Evolutionary conservation across 192 early-diverging fungal species (phyloP), one percentile per base, ranked within the genome.

Genomic region (Backusella luteola): DNA sequence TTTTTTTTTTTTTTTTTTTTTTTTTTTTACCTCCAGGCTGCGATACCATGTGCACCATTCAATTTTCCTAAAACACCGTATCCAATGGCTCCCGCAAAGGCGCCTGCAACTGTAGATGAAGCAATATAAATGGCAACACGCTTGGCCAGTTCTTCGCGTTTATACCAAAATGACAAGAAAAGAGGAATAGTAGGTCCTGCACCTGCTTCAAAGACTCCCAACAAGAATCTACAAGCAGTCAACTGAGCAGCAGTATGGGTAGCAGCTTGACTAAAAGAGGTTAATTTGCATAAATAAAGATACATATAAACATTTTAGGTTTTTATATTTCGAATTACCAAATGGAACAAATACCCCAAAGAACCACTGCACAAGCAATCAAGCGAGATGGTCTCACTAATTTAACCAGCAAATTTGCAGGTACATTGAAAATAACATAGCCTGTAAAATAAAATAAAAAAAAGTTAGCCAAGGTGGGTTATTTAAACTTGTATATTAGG

Each of bases 31-130:
- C 75, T 84, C 93, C 93, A 94, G 1, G 88, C 86, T 26, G 87
- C 84, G 23, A 92, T 77, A 26, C 77, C 83, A 56, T 84, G 83
- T 46, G 77, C 73, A 6, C 89, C 85, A 52, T 87, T 74, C 19
- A 91, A 38, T 44, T 29, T 85, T 0, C 77, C 83, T 0, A 85
- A 73, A 32, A 93, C 85, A 32, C 86, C 92, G 68, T 92, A 92
- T 3, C 90, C 93, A 49, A 93, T 82, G 1, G 92, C 85, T 21
- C 91, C 93, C 36, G 91, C 91, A 73, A 93, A 89, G 0, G 92
- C 91, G 0, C 93, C 93, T 3, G 94, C 92, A 42, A 93, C 81
- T 2, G 92, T 89, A 12, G 90, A 86, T 6, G 89, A 87, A 36
- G 87, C 84, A 59, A 90, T 90, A 71, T 91, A 94, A 59, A 92